phyloP scores from a whole-genome alignment of 352 stramenopile species.

The Globisporangium spinosum region DNA sequence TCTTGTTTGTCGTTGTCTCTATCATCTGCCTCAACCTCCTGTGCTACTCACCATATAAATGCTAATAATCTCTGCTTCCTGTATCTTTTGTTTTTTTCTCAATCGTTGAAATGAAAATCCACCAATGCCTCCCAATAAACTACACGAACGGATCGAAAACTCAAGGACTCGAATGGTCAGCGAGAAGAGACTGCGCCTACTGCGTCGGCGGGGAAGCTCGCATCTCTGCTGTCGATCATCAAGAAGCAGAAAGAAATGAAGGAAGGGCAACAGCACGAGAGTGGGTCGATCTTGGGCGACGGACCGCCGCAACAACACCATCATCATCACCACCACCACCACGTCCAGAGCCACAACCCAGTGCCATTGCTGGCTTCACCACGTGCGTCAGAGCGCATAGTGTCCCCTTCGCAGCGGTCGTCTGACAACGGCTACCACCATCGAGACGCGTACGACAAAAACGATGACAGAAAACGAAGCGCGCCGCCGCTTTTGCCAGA shows the following conservation, averaged over 20 bases:
- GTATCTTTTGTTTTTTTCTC: constrained; percentile 5
- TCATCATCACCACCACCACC: not conserved
- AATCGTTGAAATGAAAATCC: not conserved
- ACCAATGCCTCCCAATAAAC: not conserved
- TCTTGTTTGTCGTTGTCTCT: not conserved
- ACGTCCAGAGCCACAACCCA: not conserved
- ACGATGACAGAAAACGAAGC: constrained; percentile 10
- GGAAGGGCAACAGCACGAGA: constrained; percentile 19
- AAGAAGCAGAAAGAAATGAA: constrained; percentile 77
- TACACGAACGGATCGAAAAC: not conserved
- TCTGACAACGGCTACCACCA: constrained; percentile 1
- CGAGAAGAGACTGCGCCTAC: constrained; percentile 32
- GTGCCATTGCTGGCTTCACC: constrained; percentile 8
- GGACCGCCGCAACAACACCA: not conserved
- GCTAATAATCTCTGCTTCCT: constrained; percentile 1
- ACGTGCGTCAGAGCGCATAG: constrained; percentile 1
- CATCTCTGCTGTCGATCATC: constrained; percentile 77
- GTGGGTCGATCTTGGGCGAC: constrained; percentile 9
- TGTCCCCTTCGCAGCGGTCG: not conserved
- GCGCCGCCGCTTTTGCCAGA: constrained; percentile 9
- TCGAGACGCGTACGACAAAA: constrained; percentile 9
- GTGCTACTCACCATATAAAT: not conserved
- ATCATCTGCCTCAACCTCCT: not conserved
- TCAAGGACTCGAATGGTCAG: constrained; percentile 20
- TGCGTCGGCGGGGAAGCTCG: constrained; percentile 51